Base-by-base conservation (phyloP, 2,329 filamentous ascomycete species). In the Sclerotinia borealis region DNA sequence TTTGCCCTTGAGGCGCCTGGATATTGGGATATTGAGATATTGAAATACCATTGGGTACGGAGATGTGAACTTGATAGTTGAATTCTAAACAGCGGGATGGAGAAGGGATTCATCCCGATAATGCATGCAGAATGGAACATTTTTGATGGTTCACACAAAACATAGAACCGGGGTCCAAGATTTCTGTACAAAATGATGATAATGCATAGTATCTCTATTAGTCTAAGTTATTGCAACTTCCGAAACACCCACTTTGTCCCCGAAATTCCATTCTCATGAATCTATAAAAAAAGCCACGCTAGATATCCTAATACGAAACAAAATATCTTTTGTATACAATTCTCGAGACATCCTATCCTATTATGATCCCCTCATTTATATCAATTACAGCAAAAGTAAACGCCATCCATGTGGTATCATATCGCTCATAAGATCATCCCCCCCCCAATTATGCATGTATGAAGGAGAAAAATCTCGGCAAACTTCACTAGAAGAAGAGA, bases 381-480 rank as follows among this genome's bases (percentile, higher is more conserved):
- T 34, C 27, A 27, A 22, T 43, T 22, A 34, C 54, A 17, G 39
- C 54, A 19, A 56, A 25, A 45, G n/a, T 34, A 25, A 56, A 56
- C 54, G 54, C 54, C 54, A 56, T 56, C 29, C 27, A 11, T 45
- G 54, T 56, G 54, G 54, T 56, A 56, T 56, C 54, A 45, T 56
- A 56, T 56, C 39, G 39, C 39, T 36, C n/a, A 31, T 31, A 56
- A 22, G 27, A 31, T 27, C 11, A 22, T 52, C 25, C n/a, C 22
- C 17, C 22, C 10, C 34, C 45, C 36, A 31, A 41, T 27, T 34
- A 52, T 51, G n/a, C n/a, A 59, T 39, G 10, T 29, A 29, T 11
- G 56, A 27, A 59, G 31, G 13, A 59, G 43, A 29, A 37, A 34
- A 37, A 7, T 49, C 31, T 13, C 10, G 37, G 37, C 45, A 36